phyloP scores from a whole-genome alignment of 2,329 filamentous ascomycete species.

The Colletotrichum phormii region DNA sequence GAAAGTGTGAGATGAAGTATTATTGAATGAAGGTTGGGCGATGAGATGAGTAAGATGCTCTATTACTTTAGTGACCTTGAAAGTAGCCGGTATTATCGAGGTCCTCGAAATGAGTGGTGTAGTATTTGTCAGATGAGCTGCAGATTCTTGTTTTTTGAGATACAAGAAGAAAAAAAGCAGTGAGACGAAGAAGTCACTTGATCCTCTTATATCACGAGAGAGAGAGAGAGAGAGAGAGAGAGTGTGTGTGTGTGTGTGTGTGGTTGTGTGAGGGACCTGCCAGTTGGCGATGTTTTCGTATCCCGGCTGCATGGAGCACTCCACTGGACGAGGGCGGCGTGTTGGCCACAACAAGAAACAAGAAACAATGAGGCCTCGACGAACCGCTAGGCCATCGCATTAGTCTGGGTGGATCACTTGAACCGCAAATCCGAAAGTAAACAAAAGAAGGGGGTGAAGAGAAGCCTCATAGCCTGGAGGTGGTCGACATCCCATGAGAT shows the following conservation, averaged over 20 bases:
- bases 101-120: slow-evolving; percentile 19
- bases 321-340: slow-evolving; percentile 32
- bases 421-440: slow-evolving; percentile 16
- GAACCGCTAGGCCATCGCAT: slow-evolving; percentile 20
- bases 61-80: background rate
- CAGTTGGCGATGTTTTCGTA: slow-evolving; percentile 37
- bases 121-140: background rate
- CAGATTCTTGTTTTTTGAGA: slow-evolving; percentile 8
- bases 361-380: background rate
- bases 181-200: slow-evolving; percentile 26
- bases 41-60: background rate
- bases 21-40: slow-evolving; percentile 17
- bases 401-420: slow-evolving; percentile 10
- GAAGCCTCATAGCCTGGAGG: background rate
- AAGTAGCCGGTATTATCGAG: slow-evolving; percentile 3
- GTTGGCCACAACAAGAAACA: slow-evolving; percentile 31
- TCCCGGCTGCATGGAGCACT: slow-evolving; percentile 21
- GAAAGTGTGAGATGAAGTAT: background rate
- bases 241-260: too few species aligned
- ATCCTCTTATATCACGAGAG: slow-evolving; percentile 30
- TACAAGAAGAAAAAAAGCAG: background rate
- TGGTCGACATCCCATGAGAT: background rate
- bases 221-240: background rate
- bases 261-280: background rate
- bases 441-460: background rate